Evolutionary conservation across 139 green algal genomes (phyloP), one percentile per base, ranked within the genome.

Genomic region (Penium margaritaceum): DNA sequence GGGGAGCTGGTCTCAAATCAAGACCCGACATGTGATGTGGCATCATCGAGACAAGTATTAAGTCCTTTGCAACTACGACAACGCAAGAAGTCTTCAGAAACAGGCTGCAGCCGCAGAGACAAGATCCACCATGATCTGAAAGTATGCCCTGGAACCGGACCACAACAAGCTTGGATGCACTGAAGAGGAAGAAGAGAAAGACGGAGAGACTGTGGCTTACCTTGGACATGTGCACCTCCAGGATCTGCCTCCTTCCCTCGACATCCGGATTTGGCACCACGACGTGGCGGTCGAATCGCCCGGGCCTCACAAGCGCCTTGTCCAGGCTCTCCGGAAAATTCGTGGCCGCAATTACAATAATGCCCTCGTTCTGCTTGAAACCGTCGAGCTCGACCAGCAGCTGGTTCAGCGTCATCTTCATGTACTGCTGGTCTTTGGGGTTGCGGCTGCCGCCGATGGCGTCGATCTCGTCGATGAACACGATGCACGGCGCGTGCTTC

Each of bases 401-500:
- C 89, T 99, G 94, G 82, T 98, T 98, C 44, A 99, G 86, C 35
- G 95, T 99, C 95, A 96, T 98, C 72, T 91, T 89, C 90, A 96
- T 96, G 78, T 86, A 84, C 72, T 95, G 80, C 51, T 81, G 72
- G 57, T 87, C 83, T 67, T 84, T 85, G 39, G 78, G 83, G 60
- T 86, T 86, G 67, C 92, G 86, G 66, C 84, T 91, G 63, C 86
- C 85, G 51, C 95, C 95, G 51, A 99, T 92, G 43, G 95, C 95
- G 76, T 99, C 95, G 70, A 99, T 96, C 78, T 99, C 95, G 77
- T 99, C 95, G 60, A 97, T 95, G 83, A 98, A 98, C 35, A 98
- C 86, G 78, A 98, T 98, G 88, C 93, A 98, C 9, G 93, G 93
- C 21, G 91, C 63, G 3, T 85, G 71, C 72, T 93, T 90, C 82